Evolutionary conservation across 2,329 filamentous ascomycete species (phyloP), one percentile per base, ranked within the genome.

Genomic region (Lecanoromycetidae sp.): DNA sequence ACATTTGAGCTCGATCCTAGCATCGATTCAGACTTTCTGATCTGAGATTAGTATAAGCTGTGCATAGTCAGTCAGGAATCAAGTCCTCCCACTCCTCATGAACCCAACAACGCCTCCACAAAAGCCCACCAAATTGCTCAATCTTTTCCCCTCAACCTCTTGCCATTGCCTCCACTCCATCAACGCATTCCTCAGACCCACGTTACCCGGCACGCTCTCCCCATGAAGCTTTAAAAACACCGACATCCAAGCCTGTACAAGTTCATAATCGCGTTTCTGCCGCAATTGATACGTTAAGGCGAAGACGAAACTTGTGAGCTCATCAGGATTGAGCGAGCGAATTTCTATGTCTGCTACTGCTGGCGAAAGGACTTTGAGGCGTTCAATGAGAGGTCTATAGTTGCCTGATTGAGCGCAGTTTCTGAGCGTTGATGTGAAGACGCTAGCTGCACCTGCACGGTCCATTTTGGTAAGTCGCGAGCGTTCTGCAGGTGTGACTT

Each of bases 171-270:
- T 80, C 85, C 87, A 95, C 56, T 64, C 67, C 37, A 79, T 70
- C 12, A 90, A 63, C 25, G 63, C 57, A 54, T 69, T 59, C 30
- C 66, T 65, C 27, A 67, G 62, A 29, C 61, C 64, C 10, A 56
- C 54, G 22, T 56, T 54, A 2, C 30, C 41, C 4, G 38, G 58
- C 50, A 84, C 66, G 13, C 73, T 66, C 51, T 82, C 79, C 5
- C 72, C 74, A 63, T 96, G 90, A 33, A 94, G 68, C 39, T 81
- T 77, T 50, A 98, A 62, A 59, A 96, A 94, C 1, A 96, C 90
- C 2, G 83, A 81, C 87, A 98, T 96, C 90, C 91, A 98, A 0
- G 87, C 87, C 64, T 96, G 88, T 13, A 87, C 84, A 32, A 98
- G 73, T 66, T 98, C 91, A 63, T 94, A 98, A 63, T 96, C 91